A percentile compares a stretch with the other conserved stretches of the same genome.
These are phyloP conservation scores for Pseudopithomyces chartarum DNA, from an alignment of 2,329 filamentous ascomycete species.

Conservation along the genomic window DNA sequence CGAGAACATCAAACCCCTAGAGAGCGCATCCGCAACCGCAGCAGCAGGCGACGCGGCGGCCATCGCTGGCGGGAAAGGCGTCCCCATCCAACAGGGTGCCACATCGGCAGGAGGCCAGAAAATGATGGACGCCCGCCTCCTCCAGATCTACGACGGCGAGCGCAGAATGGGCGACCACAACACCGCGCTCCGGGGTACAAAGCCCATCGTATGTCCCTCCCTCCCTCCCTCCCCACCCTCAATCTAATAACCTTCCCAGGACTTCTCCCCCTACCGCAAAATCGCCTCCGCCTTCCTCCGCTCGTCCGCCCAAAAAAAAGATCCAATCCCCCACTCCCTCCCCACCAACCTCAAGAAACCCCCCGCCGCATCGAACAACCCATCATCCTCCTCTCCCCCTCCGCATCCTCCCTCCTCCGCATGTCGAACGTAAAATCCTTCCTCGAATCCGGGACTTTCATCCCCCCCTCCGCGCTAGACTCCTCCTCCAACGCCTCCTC, in stretches of 20 bases:
- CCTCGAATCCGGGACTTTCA: slow-evolving; percentile 82
- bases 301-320: slow-evolving; percentile 38
- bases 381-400: slow-evolving; percentile 96
- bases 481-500: slow-evolving; percentile 64
- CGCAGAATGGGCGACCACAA: slow-evolving; percentile 92
- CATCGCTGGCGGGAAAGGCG: slow-evolving; percentile 55
- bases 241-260: slow-evolving; percentile 57
- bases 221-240: slow-evolving; percentile 2
- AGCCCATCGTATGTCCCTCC: slow-evolving; percentile 71
- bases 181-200: slow-evolving; percentile 81
- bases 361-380: slow-evolving; percentile 63
- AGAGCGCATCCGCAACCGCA: slow-evolving; percentile 60
- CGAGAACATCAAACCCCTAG: slow-evolving; percentile 87
- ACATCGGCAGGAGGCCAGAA: slow-evolving; percentile 39
- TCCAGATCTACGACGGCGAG: slow-evolving; percentile 90
- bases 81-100: slow-evolving; percentile 45
- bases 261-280: slow-evolving; percentile 93
- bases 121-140: slow-evolving; percentile 75
- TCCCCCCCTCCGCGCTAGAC: slow-evolving; percentile 65
- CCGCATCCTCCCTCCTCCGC: slow-evolving; percentile 89
- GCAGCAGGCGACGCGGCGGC: slow-evolving; percentile 58
- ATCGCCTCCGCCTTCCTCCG: slow-evolving; percentile 77
- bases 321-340: slow-evolving; percentile 35
- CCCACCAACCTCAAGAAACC: slow-evolving; percentile 50
- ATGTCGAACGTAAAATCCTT: slow-evolving; percentile 97